phyloP scores from a whole-genome alignment of 352 stramenopile genomes.

The Pythium scleroteichum region DNA sequence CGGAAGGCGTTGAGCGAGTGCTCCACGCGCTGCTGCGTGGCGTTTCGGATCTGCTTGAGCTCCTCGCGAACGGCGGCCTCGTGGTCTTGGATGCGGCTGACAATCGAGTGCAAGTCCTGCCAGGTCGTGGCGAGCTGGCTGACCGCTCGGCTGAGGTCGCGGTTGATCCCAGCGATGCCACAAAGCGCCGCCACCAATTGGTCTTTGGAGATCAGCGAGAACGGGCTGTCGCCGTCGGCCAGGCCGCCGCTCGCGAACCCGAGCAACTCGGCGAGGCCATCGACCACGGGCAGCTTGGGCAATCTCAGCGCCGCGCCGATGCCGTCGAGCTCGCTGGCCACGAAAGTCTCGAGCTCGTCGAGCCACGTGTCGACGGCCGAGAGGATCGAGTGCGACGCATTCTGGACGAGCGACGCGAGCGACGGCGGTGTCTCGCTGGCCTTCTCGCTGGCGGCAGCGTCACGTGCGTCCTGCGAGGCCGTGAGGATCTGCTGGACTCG shows the following conservation, averaged over 20 bases:
- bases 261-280: not conserved
- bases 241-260: not conserved
- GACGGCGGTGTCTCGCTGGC: not conserved
- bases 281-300: not conserved
- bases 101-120: not conserved
- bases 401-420: not conserved
- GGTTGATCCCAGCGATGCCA: not conserved
- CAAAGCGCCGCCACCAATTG: constrained; percentile 12
- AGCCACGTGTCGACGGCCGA: constrained; percentile 8
- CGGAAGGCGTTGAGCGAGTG: constrained; percentile 1
- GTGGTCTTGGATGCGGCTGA: not conserved
- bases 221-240: not conserved
- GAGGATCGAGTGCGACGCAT: not conserved
- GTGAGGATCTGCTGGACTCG: constrained; percentile 1
- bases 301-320: not conserved
- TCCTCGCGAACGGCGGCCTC: constrained; percentile 10
- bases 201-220: constrained; percentile 1
- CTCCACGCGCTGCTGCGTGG: not conserved
- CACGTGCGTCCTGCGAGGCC: not conserved
- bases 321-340: not conserved
- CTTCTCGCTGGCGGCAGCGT: not conserved
- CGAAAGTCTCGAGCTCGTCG: not conserved
- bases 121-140: constrained; percentile 7
- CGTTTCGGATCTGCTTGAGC: constrained; percentile 9
- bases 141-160: not conserved